phyloP scores from a whole-genome alignment of 1,139 yeast genomes.

The Blastobotrys apis region DNA sequence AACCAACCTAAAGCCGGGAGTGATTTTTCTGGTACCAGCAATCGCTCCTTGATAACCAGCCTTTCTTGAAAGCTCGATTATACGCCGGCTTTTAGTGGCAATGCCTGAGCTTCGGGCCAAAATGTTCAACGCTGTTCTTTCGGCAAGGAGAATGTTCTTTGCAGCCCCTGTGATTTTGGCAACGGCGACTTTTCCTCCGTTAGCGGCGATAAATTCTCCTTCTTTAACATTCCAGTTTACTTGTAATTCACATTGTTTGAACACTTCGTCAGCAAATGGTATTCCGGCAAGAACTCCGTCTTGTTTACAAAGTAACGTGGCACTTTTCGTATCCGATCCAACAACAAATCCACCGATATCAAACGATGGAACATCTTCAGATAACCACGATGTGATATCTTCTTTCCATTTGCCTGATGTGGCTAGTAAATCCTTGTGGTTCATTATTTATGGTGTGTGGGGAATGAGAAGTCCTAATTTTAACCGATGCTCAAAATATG shows the following conservation, averaged over 20 bases:
- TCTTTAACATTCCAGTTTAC: constrained; percentile 73
- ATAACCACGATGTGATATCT: constrained; percentile 67
- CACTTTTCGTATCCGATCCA: constrained; percentile 68
- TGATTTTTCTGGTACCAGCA: constrained; percentile 98
- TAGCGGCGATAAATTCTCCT: constrained; percentile 50
- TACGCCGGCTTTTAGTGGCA: constrained; percentile 64
- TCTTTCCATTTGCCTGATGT: constrained; percentile 14
- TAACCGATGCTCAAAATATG: not conserved
- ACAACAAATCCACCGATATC: constrained; percentile 95
- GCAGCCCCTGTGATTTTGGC: constrained; percentile 81
- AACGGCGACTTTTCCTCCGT: constrained; percentile 54
- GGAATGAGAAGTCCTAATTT: not conserved
- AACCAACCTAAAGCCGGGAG: constrained; percentile 83
- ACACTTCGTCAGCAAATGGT: constrained; percentile 86
- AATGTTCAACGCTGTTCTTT: constrained; percentile 79
- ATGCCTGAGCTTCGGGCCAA: constrained; percentile 83
- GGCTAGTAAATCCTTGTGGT: constrained; percentile 7
- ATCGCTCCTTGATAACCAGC: constrained; percentile 78
- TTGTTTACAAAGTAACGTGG: constrained; percentile 77
- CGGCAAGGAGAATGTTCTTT: constrained; percentile 71
- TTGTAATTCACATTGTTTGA: constrained; percentile 62
- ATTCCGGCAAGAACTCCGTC: constrained; percentile 80
- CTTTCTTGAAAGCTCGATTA: constrained; percentile 58
- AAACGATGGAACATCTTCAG: constrained; percentile 89
- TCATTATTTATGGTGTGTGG: not conserved